Evolutionary conservation across 371 early-diverging fungal genomes (phyloP), one percentile per base, ranked within the genome.

Genomic region (Enterocytospora artemiae): DNA sequence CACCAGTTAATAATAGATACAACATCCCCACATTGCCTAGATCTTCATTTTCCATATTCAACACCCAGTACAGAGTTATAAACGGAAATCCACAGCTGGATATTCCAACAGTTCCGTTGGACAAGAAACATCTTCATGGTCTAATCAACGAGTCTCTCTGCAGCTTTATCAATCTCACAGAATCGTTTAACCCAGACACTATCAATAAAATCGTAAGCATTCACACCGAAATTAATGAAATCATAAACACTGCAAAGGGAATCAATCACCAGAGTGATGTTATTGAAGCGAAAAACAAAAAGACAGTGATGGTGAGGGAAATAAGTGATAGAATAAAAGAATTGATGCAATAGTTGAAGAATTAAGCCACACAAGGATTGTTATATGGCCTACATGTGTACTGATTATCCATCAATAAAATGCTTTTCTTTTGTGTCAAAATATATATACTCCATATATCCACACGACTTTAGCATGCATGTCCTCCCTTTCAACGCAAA

Each of bases 221-320:
- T 3, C 68, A 67, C 45, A 25, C 46, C 9, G 18, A 67, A 18
- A 67, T 67, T 27, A 67, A 60, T 48, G 68, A 67, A 50, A 2
- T 36, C 0, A 14, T 67, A 25, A 67, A 67, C 41, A 49, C 60
- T 14, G 66, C 55, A 34, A 57, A 41, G 34, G 2, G n/a, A 16
- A 3, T 34, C 31, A 36, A 61, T 25, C 22, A 28, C n/a, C 34
- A 49, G 12, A n/a, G 5, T 31, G 32, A 3, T 30, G 1, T 67
- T n/a, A 25, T 32, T 33, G 32, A 51, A 25, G 31, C 58, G 7
- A 34, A 32, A 33, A 39, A 30, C 20, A 32, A 50, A 1, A 37
- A 43, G 14, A 58, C 25, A 12, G 28, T 33, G 18, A n/a, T 20
- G 3, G 55, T 50, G 18, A 41, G 34, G 25, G 46, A 41, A 32